phyloP scores from a whole-genome alignment of 2,329 filamentous ascomycete genomes.

The Venturia asperata region DNA sequence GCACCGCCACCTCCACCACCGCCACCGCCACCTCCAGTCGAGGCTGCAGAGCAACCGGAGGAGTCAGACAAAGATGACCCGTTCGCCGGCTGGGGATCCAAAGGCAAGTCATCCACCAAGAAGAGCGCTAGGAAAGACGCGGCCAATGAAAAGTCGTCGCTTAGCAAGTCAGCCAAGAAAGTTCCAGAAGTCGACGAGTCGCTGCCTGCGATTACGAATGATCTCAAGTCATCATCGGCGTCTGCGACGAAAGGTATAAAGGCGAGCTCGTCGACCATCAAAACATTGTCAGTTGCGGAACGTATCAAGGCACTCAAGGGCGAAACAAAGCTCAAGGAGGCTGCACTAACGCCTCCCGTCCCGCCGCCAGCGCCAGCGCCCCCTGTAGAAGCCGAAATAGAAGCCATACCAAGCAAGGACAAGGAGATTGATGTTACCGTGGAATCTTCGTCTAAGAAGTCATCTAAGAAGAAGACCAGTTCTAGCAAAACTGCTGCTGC shows the following conservation, averaged over 20 bases:
- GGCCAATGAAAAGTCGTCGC: slow-evolving; percentile 17
- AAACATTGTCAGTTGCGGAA: slow-evolving; percentile 36
- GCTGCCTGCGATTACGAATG: slow-evolving; percentile 27
- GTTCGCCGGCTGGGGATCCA: slow-evolving; percentile 23
- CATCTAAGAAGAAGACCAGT: slow-evolving; percentile 26
- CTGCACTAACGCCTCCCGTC: slow-evolving; percentile 28
- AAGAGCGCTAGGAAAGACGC: slow-evolving; percentile 38
- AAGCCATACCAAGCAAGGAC: slow-evolving; percentile 7
- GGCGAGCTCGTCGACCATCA: slow-evolving; percentile 37
- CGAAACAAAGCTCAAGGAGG: slow-evolving; percentile 35
- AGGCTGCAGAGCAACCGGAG: slow-evolving; percentile 21
- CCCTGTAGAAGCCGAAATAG: slow-evolving; percentile 15
- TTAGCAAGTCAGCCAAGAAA: slow-evolving; percentile 32
- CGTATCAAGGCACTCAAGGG: slow-evolving; percentile 43
- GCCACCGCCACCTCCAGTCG: slow-evolving; percentile 26
- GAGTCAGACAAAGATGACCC: slow-evolving; percentile 26
- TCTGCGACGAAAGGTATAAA: slow-evolving; percentile 15
- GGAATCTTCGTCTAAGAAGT: slow-evolving; percentile 17
- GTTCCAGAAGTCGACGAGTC: slow-evolving; percentile 37
- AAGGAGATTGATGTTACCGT: slow-evolving; percentile 7
- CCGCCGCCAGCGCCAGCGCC: slow-evolving; percentile 28
- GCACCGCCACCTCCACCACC: slow-evolving; percentile 24
- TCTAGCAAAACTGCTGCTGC: slow-evolving; percentile 12
- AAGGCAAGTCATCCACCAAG: slow-evolving; percentile 29
- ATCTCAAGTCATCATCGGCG: slow-evolving; percentile 22